Evolutionary conservation across 768 basidiomycete genomes (phyloP), one percentile per base, ranked within the genome.

Genomic region (Suillus cothurnatus): DNA sequence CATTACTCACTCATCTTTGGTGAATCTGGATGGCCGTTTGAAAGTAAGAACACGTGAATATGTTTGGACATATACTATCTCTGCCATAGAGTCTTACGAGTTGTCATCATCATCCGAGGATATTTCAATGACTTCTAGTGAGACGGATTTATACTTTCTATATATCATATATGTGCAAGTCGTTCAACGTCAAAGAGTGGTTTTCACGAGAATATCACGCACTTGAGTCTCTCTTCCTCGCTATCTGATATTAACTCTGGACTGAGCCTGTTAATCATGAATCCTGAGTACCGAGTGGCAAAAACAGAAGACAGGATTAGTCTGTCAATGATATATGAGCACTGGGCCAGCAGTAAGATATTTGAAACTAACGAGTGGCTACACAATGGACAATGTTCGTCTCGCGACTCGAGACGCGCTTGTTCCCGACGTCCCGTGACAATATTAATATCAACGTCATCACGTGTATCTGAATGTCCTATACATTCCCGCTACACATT

Each of bases 91-190:
- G 17, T 71, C 78, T 61, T 67, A 78, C 80, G 65, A 60, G n/a
- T 80, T 19, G 3, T 41, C 78, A 1, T 79, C 76, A 61, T 81
- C 80, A 43, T 81, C 76, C 55, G 86, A 87, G 21, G 84, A 86
- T 72, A 87, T 84, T 68, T 87, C 84, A 64, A 89, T 86, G 28
- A 88, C 75, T 52, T 81, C 76, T 49, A 69, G 68, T 43, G 68
- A 41, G 61, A 66, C 26, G 43, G 36, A 36, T 62, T 61, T 36
- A 60, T 21, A 28, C 45, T 52, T 19, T 53, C 63, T 50, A 50
- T 26, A 15, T 32, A 34, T 31, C 23, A 26, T 49, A 14, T 36
- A 31, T 28, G 12, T 66, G 52, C 14, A 23, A 36, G 61, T 50
- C 38, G 34, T 34, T 34, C 8, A 43, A 6, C 4, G 12, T 31